A percentile compares a stretch with the other conserved stretches of the same genome.
These are phyloP conservation scores for Naganishia randhawae DNA, from an alignment of 768 basidiomycete genomes.

Conservation along the genomic window DNA sequence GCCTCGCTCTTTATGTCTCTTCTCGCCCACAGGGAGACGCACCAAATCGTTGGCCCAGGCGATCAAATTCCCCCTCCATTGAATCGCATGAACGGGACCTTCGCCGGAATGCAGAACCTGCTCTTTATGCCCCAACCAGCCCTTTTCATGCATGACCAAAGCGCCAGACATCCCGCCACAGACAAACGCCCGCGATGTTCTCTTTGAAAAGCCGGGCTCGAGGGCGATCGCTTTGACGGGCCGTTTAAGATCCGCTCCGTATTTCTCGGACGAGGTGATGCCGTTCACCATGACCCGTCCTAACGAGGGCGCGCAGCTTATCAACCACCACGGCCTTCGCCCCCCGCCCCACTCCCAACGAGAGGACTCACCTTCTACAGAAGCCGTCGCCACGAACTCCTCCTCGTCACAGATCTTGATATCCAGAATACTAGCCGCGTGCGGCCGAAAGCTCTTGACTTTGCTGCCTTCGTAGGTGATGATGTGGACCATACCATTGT, in stretches of 20 bases:
- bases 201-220: conserved; percentile 83
- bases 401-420: conserved; percentile 76
- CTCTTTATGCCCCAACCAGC: conserved; percentile 94
- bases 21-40: conserved; percentile 40
- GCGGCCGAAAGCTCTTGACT: conserved; percentile 84
- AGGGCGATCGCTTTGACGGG: conserved; percentile 85
- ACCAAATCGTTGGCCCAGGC: conserved; percentile 96
- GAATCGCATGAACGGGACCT: conserved; percentile 88
- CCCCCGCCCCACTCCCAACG: background rate
- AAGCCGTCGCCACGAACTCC: conserved; percentile 87
- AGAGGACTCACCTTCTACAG: conserved; percentile 74
- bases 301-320: conserved; percentile 48
- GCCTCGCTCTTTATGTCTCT: background rate
- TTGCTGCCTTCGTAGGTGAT: conserved; percentile 72
- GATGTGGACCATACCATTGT: conserved; percentile 85
- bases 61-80: conserved; percentile 80
- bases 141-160: conserved; percentile 84
- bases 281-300: conserved; percentile 89
- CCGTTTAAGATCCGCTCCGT: conserved; percentile 83
- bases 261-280: conserved; percentile 69
- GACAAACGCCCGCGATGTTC: conserved; percentile 71
- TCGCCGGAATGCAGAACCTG: conserved; percentile 75
- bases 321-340: too few relatives aligned
- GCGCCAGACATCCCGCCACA: conserved; percentile 88
- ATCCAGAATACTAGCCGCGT: conserved; percentile 79